Conservation (phyloP, 2,329 filamentous ascomycete genomes). For the Epicoccum sorghinum region DNA sequence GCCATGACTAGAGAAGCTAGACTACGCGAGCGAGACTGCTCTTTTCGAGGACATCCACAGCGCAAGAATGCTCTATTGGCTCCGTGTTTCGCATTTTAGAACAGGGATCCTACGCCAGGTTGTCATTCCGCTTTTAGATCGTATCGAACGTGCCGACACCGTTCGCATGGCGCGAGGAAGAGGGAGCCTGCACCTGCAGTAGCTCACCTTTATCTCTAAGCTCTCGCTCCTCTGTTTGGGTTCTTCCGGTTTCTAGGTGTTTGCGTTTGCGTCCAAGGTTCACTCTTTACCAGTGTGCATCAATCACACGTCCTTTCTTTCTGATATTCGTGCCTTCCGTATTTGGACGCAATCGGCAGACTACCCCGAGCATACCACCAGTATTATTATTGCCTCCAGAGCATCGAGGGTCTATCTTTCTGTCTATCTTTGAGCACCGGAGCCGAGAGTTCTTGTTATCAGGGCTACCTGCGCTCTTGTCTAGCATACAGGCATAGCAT, state of each 20-base stretch:
- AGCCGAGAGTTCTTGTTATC: not conserved
- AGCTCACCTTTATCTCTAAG: slow-evolving; percentile 32
- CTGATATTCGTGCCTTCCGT: slow-evolving; percentile 17
- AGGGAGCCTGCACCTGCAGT: slow-evolving; percentile 25
- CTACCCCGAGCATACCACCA: not conserved
- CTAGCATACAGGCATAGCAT: not conserved
- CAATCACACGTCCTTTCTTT: slow-evolving; percentile 46
- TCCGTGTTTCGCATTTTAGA: slow-evolving; percentile 21
- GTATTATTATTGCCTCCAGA: not conserved
- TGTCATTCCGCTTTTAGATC: slow-evolving; percentile 44
- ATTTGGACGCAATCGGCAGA: slow-evolving; percentile 25
- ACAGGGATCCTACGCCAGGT: slow-evolving; percentile 32
- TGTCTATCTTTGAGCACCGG: not conserved
- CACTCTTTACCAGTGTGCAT: slow-evolving; percentile 37
- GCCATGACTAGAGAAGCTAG: slow-evolving; percentile 33
- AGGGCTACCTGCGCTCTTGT: not conserved
- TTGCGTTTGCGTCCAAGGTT: slow-evolving; percentile 26
- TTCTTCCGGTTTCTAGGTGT: slow-evolving; percentile 28
- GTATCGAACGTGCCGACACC: slow-evolving; percentile 31
- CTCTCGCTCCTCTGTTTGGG: slow-evolving; percentile 23
- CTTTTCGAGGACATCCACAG: slow-evolving; percentile 27
- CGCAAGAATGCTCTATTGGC: slow-evolving; percentile 27
- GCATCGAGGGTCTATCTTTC: not conserved
- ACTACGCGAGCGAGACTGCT: slow-evolving; percentile 25
- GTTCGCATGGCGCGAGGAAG: slow-evolving; percentile 34